These are phyloP conservation scores for Pseudomonodictys pantanalensis DNA, from an alignment of 495 filamentous ascomycete genomes.

Conservation along the genomic window DNA sequence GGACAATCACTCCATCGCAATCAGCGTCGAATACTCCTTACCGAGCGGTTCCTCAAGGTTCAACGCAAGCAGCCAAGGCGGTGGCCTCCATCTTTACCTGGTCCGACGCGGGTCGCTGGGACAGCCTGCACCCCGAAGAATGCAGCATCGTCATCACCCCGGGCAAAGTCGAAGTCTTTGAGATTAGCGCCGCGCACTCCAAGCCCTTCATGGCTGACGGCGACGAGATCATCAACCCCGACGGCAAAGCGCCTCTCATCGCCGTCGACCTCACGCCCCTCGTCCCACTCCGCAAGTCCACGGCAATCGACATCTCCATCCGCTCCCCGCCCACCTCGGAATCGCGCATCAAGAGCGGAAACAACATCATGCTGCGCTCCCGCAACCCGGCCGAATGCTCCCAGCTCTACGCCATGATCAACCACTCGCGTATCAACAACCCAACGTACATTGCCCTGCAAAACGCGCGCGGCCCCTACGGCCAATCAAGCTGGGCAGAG, in stretches of 20 bases:
- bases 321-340: conserved; percentile 71
- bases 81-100: conserved; percentile 81
- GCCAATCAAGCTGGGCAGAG: conserved; percentile 40
- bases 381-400: conserved; percentile 73
- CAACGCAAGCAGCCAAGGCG: conserved; percentile 58
- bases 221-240: conserved; percentile 34
- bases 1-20: conserved; percentile 68
- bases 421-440: conserved; percentile 79
- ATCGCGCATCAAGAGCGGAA: conserved; percentile 66
- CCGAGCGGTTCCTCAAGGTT: conserved; percentile 54
- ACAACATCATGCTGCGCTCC: conserved; percentile 86
- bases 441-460: conserved; percentile 83
- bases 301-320: conserved; percentile 89
- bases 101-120: conserved; percentile 79
- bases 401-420: conserved; percentile 75
- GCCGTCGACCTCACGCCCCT: conserved; percentile 82
- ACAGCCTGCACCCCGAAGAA: conserved; percentile 67
- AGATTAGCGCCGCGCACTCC: conserved; percentile 54
- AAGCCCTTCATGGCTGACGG: conserved; percentile 43
- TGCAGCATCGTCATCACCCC: conserved; percentile 79
- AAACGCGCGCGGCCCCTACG: conserved; percentile 53
- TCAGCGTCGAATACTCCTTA: conserved; percentile 70
- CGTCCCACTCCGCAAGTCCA: conserved; percentile 82
- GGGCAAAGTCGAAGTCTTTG: conserved; percentile 81
- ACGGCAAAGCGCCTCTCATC: conserved; percentile 59